Percentiles rank a stretch among this genome's conserved stretches.
phyloP scores from a whole-genome alignment of 2,329 filamentous ascomycete genomes.

The Xylariaceae sp. region DNA sequence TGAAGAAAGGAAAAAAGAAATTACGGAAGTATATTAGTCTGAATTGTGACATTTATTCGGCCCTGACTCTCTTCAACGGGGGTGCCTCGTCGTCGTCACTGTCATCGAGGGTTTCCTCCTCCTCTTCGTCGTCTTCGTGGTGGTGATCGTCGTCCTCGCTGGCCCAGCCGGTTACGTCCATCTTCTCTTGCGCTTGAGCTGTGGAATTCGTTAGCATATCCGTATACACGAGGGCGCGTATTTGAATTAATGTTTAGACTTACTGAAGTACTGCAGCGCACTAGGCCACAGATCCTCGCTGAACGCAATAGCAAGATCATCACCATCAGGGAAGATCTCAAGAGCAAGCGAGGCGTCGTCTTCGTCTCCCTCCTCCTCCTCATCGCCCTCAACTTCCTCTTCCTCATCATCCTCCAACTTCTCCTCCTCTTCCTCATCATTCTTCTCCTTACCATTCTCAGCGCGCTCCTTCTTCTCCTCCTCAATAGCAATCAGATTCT shows the following conservation, averaged over 20 bases:
- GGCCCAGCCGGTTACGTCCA: constrained; percentile 53
- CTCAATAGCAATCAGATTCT: constrained; percentile 58
- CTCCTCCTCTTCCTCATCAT: constrained; percentile 45
- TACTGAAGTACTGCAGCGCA: constrained; percentile 88
- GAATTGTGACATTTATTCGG: constrained; percentile 22
- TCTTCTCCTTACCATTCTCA: constrained; percentile 44
- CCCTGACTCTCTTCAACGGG: constrained; percentile 41
- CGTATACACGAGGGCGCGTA: no score
- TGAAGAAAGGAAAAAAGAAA: background rate
- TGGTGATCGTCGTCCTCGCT: constrained; percentile 39
- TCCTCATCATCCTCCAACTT: constrained; percentile 40
- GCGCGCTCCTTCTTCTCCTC: constrained; percentile 55
- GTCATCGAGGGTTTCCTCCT: constrained; percentile 34
- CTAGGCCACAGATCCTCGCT: constrained; percentile 85
- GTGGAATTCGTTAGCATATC: constrained; percentile 33
- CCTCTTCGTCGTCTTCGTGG: constrained; percentile 52
- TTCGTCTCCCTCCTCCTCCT: constrained; percentile 54
- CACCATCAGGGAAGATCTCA: constrained; percentile 84
- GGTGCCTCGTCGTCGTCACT: constrained; percentile 52
- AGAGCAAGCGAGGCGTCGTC: constrained; percentile 60
- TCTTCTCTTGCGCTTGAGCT: constrained; percentile 67
- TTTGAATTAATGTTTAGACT: constrained; percentile 34
- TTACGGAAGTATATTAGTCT: background rate
- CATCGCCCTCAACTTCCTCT: constrained; percentile 33
- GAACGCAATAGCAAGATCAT: constrained; percentile 73